Evolutionary conservation across 805 yeast genomes (phyloP), one percentile per base, ranked within the genome.

Genomic region (Saturnispora besseyi): DNA sequence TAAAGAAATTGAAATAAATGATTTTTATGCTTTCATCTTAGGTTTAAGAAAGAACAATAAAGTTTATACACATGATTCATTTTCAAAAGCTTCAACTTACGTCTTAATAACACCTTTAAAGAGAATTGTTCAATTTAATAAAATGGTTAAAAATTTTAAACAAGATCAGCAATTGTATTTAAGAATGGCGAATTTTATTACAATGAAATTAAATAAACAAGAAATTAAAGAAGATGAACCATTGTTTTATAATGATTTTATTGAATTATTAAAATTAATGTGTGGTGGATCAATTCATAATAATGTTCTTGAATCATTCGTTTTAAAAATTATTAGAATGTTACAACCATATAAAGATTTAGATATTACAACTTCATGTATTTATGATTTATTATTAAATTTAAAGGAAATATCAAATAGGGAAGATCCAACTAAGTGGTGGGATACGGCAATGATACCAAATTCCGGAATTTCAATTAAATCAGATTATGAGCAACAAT

Each of bases 351-450:
- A 62, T 43, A 58, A 62, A 18, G 54, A 68, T 40, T 29, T 61
- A 30, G 82, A 78, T 48, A 74, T 79, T 44, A 75, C 84, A 1
- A 70, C 73, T 53, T 72, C 80, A 5, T 58, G 73, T 30, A 79
- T 84, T 1, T 79, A 76, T 57, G 76, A 79, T 28, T 55, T 82
- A 24, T 60, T 81, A 7, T 56, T 65, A 8, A 60, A 62, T 6
- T 58, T 69, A 13, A 64, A 62, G 3, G 62, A 58, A 47, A 55
- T 62, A 26, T 26, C 53, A 5, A 57, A 56, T 2, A 58, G 57
- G 30, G 70, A 66, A 29, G 79, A 81, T 56, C 88, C 88, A 5
- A 60, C 70, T 1, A 69, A 63, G 24, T 78, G 79, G 77, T 72
- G 78, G 43, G 69, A 67, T 33, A 65, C 72, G 3, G 62, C 77